phyloP scores from a whole-genome alignment of 305 asterid species.

The Coffea humblotiana region DNA sequence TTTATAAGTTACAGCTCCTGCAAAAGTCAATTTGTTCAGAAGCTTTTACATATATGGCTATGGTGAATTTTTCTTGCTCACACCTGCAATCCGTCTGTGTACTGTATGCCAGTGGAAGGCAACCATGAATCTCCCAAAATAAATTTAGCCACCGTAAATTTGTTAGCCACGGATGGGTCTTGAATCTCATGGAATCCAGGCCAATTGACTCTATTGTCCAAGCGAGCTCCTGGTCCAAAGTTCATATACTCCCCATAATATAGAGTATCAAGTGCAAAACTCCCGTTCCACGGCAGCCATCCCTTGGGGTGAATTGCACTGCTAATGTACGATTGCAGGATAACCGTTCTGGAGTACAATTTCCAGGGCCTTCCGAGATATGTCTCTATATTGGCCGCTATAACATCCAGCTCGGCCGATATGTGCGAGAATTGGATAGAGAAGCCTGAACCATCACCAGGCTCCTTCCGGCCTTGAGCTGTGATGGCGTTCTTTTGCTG shows the following conservation, averaged over 20 bases:
- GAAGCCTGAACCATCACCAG: constrained; percentile 55
- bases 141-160: constrained; percentile 68
- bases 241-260: constrained; percentile 72
- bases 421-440: constrained; percentile 74
- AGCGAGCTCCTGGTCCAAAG: constrained; percentile 64
- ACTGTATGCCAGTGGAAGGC: constrained; percentile 77
- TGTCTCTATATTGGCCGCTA: constrained; percentile 46
- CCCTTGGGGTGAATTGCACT: constrained; percentile 60
- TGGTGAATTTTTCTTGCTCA: not conserved
- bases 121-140: constrained; percentile 73
- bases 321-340: constrained; percentile 69
- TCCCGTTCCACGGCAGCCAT: constrained; percentile 79
- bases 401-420: constrained; percentile 50
- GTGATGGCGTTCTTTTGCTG: constrained; percentile 84
- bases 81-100: constrained; percentile 52
- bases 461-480: constrained; percentile 67
- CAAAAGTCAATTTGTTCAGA: no score
- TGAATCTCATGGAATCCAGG: constrained; percentile 59
- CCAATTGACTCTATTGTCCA: constrained; percentile 63
- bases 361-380: constrained; percentile 88
- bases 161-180: constrained; percentile 45
- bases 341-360: constrained; percentile 60
- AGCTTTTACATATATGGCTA: not conserved
- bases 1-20: no score
- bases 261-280: constrained; percentile 51